Percentiles rank a stretch among this genome's conserved stretches.
phyloP scores from a whole-genome alignment of 78 protist species.

The Dictyostelium discoideum region DNA sequence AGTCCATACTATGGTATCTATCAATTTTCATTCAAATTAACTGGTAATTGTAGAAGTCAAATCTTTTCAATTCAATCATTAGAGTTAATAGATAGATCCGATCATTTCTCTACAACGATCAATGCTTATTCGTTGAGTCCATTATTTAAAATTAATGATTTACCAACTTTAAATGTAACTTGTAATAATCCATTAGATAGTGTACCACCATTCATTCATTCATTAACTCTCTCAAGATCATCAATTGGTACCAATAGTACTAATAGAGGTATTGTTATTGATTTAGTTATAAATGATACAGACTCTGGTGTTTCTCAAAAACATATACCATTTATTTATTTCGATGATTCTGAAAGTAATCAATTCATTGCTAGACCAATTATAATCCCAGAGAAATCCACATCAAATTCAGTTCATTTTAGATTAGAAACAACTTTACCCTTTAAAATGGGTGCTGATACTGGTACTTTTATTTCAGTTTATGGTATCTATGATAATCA shows the following conservation, averaged over 20 bases:
- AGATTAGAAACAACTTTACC: not conserved
- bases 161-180: not conserved
- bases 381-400: not conserved
- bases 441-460: not conserved
- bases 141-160: not conserved
- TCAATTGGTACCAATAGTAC: not conserved
- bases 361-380: not conserved
- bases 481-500: constrained; percentile 20
- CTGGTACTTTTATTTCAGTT: not conserved
- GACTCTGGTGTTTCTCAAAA: not conserved
- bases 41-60: not conserved
- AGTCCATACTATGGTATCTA: not conserved
- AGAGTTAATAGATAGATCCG: not conserved
- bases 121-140: not conserved
- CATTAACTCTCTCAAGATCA: not conserved
- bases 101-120: not conserved
- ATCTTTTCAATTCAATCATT: not conserved
- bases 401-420: not conserved
- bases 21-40: not conserved
- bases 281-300: not conserved
- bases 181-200: not conserved
- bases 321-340: not conserved
- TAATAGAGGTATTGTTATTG: not conserved
- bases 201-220: not conserved
- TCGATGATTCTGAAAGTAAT: not conserved